Conservation (phyloP, 2,329 filamentous ascomycete species). For the Corynespora cassiicola region DNA sequence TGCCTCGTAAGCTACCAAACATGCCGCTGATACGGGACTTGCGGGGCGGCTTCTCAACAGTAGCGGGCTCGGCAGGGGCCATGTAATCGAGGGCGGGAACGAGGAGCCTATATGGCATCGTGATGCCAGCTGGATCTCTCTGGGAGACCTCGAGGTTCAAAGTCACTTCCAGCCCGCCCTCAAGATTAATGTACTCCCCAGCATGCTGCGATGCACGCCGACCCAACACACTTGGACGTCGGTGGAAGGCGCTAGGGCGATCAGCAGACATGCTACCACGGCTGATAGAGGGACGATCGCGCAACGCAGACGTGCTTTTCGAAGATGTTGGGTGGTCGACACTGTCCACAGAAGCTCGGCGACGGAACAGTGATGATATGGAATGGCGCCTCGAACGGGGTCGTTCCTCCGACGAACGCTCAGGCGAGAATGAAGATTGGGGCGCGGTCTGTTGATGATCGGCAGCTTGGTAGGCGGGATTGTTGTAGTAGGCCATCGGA, state of each 20-base stretch:
- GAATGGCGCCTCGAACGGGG: conserved; percentile 42
- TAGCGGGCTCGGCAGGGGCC: conserved; percentile 20
- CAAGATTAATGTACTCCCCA: conserved; percentile 68
- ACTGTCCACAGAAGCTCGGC: conserved; percentile 38
- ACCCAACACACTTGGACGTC: conserved; percentile 51
- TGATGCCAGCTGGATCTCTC: conserved; percentile 85
- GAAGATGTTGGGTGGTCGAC: conserved; percentile 29
- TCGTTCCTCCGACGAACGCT: conserved; percentile 33
- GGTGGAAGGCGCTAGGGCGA: conserved; percentile 50
- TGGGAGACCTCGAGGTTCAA: conserved; percentile 89
- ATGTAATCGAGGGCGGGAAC: conserved; percentile 74
- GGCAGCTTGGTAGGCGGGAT: conserved; percentile 39
- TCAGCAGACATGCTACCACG: conserved; percentile 20
- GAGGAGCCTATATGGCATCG: conserved; percentile 83
- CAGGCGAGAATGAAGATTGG: conserved; percentile 44
- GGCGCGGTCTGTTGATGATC: conserved; percentile 37
- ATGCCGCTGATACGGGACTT: conserved; percentile 33
- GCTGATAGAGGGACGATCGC: conserved; percentile 12
- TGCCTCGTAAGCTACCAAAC: conserved; percentile 34
- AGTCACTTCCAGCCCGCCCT: conserved; percentile 84
- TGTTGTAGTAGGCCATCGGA: conserved; percentile 47
- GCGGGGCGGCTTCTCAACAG: conserved; percentile 24
- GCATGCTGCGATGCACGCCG: conserved; percentile 46
- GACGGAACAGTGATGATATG: conserved; percentile 40
- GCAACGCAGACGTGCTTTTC: conserved; percentile 27